These are phyloP conservation scores for Rhodotorula sp. DNA, from an alignment of 1,284 basidiomycete species.

Conservation along the genomic window DNA sequence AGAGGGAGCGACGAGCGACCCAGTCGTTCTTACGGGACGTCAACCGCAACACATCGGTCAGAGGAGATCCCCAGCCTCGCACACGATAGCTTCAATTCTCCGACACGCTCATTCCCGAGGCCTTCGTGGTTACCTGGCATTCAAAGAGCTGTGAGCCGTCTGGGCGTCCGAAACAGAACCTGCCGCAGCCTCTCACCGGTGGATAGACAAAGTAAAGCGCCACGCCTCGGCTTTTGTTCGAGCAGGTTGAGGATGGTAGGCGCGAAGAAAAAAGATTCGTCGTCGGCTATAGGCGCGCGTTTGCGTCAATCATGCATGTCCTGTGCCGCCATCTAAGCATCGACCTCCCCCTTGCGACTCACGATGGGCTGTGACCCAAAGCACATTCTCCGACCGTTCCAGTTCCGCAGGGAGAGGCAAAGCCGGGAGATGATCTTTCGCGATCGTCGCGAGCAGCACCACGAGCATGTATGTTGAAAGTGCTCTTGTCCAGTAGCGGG, in stretches of 20 bases:
- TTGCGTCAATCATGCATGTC: neutral
- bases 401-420: neutral
- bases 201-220: constrained; percentile 53
- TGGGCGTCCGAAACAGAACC: too few relatives aligned
- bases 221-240: constrained; percentile 37
- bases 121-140: constrained; percentile 71
- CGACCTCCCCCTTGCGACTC: neutral
- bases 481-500: too few relatives aligned
- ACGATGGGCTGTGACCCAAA: constrained; percentile 46
- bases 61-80: constrained; percentile 65
- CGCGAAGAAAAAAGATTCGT: constrained; percentile 88
- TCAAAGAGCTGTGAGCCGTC: neutral
- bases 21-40: constrained; percentile 63
- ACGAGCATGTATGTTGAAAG: neutral
- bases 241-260: constrained; percentile 66
- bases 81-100: constrained; percentile 69
- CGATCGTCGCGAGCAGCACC: constrained; percentile 4
- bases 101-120: constrained; percentile 62
- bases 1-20: neutral
- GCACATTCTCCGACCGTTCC: constrained; percentile 7
- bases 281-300: constrained; percentile 56
- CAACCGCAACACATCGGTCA: constrained; percentile 61
- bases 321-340: neutral
- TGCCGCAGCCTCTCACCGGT: constrained; percentile 44
- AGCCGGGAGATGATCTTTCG: neutral